A percentile compares a stretch with the other conserved stretches of the same genome.
These are phyloP conservation scores for Fusarium bulbicola DNA, from an alignment of 2,329 filamentous ascomycete genomes.

Conservation along the genomic window DNA sequence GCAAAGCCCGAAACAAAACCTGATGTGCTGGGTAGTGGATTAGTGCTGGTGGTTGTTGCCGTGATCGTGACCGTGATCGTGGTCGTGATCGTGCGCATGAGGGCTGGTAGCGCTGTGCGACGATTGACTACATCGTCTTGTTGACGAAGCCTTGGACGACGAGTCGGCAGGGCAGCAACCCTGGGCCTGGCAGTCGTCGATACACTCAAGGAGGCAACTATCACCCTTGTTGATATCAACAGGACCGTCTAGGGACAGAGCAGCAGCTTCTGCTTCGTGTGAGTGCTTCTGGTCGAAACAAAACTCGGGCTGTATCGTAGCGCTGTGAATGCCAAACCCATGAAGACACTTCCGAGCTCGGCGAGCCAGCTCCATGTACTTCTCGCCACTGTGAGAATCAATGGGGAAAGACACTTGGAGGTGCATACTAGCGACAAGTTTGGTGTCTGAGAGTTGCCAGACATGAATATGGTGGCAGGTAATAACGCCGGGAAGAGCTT, in stretches of 20 bases:
- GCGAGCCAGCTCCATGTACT: constrained; percentile 90
- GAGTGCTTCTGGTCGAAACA: constrained; percentile 62
- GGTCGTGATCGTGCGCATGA: constrained; percentile 18
- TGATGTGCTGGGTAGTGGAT: background rate
- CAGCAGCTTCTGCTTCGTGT: constrained; percentile 49
- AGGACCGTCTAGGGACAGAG: constrained; percentile 49
- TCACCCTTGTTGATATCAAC: constrained; percentile 43
- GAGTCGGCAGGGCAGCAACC: constrained; percentile 47
- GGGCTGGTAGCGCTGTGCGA: constrained; percentile 38
- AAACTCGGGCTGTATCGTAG: constrained; percentile 96
- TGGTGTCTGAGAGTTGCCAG: constrained; percentile 96
- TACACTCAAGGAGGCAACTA: constrained; percentile 59
- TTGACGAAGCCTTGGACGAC: constrained; percentile 48
- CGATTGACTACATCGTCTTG: constrained; percentile 49
- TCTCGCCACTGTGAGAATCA: constrained; percentile 77
- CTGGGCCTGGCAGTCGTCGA: constrained; percentile 50
- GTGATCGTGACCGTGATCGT: background rate
- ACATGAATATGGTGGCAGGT: constrained; percentile 97
- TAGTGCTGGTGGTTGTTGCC: constrained; percentile 23
- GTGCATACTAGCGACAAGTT: constrained; percentile 92
- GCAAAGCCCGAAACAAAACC: background rate
- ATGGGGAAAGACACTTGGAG: constrained; percentile 92
- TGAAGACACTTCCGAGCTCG: constrained; percentile 89
- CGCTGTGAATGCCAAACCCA: constrained; percentile 94
- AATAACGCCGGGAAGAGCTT: constrained; percentile 82